phyloP scores from a whole-genome alignment of 1,284 basidiomycete genomes.

The Phellopilus nigrolimitatus region DNA sequence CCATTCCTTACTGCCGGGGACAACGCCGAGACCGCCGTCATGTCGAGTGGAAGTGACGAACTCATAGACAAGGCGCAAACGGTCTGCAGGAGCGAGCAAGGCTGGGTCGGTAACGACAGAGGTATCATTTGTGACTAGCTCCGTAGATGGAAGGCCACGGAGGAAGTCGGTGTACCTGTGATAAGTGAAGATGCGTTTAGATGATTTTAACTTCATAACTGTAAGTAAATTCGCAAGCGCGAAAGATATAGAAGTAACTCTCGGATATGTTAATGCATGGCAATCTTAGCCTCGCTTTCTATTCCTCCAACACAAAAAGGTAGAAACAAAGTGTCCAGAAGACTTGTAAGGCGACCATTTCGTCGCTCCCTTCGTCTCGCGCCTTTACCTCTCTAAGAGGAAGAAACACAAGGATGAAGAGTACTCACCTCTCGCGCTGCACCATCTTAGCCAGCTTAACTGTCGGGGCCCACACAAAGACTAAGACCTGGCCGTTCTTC shows the following conservation, averaged over 20 bases:
- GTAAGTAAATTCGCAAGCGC: too few relatives aligned
- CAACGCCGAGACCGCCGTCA: conserved; percentile 79
- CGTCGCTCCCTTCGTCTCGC: too few relatives aligned
- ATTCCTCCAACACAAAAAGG: too few relatives aligned
- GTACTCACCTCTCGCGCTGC: conserved; percentile 72
- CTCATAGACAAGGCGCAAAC: conserved; percentile 73
- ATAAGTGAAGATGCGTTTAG: too few relatives aligned
- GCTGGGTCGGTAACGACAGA: conserved; percentile 37
- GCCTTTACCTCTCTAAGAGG: neutral
- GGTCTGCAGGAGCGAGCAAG: conserved; percentile 62
- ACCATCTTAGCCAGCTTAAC: conserved; percentile 61
- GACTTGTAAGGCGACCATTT: too few relatives aligned
- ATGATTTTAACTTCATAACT: too few relatives aligned
- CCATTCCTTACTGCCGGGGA: conserved; percentile 68
- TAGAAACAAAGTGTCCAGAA: too few relatives aligned
- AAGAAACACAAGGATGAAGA: neutral
- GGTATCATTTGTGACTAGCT: conserved; percentile 33
- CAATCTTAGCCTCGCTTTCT: too few relatives aligned
- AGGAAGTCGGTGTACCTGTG: conserved; percentile 57
- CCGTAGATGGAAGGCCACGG: conserved; percentile 54
- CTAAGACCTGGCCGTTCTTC: conserved; percentile 69
- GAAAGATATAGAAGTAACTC: too few relatives aligned
- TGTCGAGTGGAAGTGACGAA: conserved; percentile 66
- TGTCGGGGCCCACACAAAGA: conserved; percentile 74
- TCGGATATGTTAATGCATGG: too few relatives aligned